These are phyloP conservation scores for Davidsoniella eucalypti DNA, from an alignment of 2,329 filamentous ascomycete species.

Conservation along the genomic window DNA sequence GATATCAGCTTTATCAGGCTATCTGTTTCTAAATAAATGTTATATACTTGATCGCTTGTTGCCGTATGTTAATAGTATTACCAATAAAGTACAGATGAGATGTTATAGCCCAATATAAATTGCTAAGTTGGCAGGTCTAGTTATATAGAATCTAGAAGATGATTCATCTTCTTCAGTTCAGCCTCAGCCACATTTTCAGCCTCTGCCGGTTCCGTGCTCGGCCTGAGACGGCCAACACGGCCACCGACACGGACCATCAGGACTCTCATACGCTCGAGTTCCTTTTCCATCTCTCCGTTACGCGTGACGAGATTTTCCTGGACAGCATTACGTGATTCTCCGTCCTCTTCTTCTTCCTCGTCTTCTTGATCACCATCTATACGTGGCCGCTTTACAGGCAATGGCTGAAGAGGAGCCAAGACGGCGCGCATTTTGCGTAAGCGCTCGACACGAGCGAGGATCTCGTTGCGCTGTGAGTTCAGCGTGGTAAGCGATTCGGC, in stretches of 20 bases:
- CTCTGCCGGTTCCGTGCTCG: slow-evolving; percentile 13
- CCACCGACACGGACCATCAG: slow-evolving; percentile 43
- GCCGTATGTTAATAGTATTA: not conserved
- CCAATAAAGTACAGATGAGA: not conserved
- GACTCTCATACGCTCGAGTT: slow-evolving; percentile 50
- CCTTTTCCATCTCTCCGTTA: slow-evolving; percentile 46
- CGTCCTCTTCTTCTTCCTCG: slow-evolving; percentile 9
- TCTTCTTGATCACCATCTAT: slow-evolving; percentile 1
- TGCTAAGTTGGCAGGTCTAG: not conserved
- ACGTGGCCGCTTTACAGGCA: not conserved
- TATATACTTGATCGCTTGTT: too few relatives aligned
- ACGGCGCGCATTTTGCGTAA: slow-evolving; percentile 32
- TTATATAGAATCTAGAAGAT: slow-evolving; percentile 6
- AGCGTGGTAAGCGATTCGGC: slow-evolving; percentile 28
- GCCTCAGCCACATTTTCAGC: not conserved
- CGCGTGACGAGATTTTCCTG: slow-evolving; percentile 53
- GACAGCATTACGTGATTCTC: slow-evolving; percentile 23
- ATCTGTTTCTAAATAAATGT: not conserved
- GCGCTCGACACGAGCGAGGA: slow-evolving; percentile 27
- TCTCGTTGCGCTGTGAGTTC: slow-evolving; percentile 22
- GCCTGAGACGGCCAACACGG: slow-evolving; percentile 27
- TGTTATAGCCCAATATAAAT: not conserved
- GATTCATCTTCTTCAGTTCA: slow-evolving; percentile 6
- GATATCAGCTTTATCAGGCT: not conserved
- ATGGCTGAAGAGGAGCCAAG: slow-evolving; percentile 31